Evolutionary conservation across 805 yeast genomes (phyloP), one percentile per base, ranked within the genome.

Genomic region (Saccharomycopsis malanga): DNA sequence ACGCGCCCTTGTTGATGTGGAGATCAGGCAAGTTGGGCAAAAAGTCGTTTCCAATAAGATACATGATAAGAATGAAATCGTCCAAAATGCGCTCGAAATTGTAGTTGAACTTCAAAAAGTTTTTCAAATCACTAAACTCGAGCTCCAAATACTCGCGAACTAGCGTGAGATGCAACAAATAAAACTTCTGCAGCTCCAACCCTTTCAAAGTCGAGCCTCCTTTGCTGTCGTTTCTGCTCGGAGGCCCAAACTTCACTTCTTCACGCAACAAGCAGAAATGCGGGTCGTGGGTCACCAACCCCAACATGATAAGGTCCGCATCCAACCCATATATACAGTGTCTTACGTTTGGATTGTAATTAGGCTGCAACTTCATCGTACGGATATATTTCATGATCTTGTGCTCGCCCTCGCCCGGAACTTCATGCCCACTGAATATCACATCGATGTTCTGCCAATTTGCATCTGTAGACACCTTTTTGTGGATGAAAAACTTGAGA

Each of bases 381-480:
- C 97, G 79, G 54, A 91, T 87, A 58, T 77, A 87, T 57, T 87
- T 87, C 97, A 89, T 91, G 56, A 91, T 88, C 61, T 91, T 91
- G 67, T 91, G 98, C 68, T 91, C 98, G 66, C 98, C 98, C 71
- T 91, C 98, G 56, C 98, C 98, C 2, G 98, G 98, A 17, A 87
- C 97, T 63, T 89, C 96, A 58, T 87, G 96, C 32, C 96, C 98
- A 45, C 93, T 83, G 52, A 91, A 72, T 25, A 91, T 72, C 51
- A 91, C 74, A 46, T 84, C 75, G 44, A 87, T 71, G 44, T 76
- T 74, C 54, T 84, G 83, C 98, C 98, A 91, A 46, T 80, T 77
- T 10, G 89, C 69, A 61, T 91, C 98, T 44, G 84, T 83, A 2
- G 94, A 75, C 34, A 89, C 80, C 62, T 91, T 91, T 57, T 87